A percentile compares a stretch with the other conserved stretches of the same genome.
Conservation (phyloP, 2,329 filamentous ascomycete genomes). For the Xylaria digitata region DNA sequence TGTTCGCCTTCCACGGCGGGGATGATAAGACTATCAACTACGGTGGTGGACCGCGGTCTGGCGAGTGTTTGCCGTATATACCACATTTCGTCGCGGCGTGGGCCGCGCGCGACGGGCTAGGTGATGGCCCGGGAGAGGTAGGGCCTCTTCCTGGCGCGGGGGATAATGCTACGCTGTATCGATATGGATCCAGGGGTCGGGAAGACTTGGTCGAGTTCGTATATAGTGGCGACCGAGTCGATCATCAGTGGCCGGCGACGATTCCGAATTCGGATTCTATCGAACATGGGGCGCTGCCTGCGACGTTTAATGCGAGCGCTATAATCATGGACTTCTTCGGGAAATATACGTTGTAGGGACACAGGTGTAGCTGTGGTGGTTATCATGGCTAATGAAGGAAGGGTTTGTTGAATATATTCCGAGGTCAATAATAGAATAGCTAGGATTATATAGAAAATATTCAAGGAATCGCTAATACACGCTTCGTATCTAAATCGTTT, state of each 20-base stretch:
- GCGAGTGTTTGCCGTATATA: constrained; percentile 58
- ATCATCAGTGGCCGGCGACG: constrained; percentile 47
- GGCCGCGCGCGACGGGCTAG: constrained; percentile 49
- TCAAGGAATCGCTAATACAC: no score
- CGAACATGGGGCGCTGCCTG: constrained; percentile 31
- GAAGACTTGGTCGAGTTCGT: constrained; percentile 42
- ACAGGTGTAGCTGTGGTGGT: no score
- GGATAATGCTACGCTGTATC: constrained; percentile 30
- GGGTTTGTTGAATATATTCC: neutral
- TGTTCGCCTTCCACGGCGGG: constrained; percentile 64
- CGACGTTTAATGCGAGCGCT: constrained; percentile 46
- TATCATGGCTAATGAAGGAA: neutral
- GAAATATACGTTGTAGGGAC: constrained; percentile 17
- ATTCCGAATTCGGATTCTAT: constrained; percentile 42
- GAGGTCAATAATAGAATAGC: neutral
- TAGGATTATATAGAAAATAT: no score
- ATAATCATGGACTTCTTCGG: constrained; percentile 47
- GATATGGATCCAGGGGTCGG: constrained; percentile 33
- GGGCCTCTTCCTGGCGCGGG: constrained; percentile 20
- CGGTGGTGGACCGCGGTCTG: constrained; percentile 55
- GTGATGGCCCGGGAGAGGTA: constrained; percentile 12
- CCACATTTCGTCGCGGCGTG: constrained; percentile 55
- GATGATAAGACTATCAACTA: constrained; percentile 60
- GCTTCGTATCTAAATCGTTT: no score
- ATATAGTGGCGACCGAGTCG: constrained; percentile 46